Conservation (phyloP, 805 yeast species). For the Komagataella phaffii region DNA sequence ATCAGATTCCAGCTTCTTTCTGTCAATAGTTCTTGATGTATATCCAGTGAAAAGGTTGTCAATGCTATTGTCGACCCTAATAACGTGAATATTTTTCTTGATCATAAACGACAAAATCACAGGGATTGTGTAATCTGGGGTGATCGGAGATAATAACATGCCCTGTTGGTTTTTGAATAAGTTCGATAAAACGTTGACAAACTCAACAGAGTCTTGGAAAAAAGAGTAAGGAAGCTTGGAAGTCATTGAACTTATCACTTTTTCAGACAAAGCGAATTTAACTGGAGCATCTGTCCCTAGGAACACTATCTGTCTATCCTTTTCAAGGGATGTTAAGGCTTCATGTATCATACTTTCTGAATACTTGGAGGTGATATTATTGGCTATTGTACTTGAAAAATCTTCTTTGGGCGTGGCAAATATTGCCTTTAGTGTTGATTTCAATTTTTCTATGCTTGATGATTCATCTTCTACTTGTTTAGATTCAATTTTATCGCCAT, state of each 20-base stretch:
- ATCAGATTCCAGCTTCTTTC: conserved; percentile 53
- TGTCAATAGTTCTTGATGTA: conserved; percentile 63
- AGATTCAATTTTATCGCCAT: background rate
- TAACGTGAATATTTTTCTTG: conserved; percentile 23
- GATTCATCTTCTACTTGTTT: conserved; percentile 5
- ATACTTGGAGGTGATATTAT: conserved; percentile 26
- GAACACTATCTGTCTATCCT: conserved; percentile 40
- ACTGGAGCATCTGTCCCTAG: conserved; percentile 34
- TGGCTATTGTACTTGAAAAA: conserved; percentile 33
- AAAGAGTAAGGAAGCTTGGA: conserved; percentile 24
- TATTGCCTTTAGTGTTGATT: conserved; percentile 36
- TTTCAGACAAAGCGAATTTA: conserved; percentile 45
- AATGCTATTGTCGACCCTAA: conserved; percentile 42
- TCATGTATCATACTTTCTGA: conserved; percentile 32
- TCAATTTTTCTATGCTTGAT: conserved; percentile 18
- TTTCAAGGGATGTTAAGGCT: conserved; percentile 38
- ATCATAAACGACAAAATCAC: conserved; percentile 43
- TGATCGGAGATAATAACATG: conserved; percentile 35
- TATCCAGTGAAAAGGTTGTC: conserved; percentile 44
- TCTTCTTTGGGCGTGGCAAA: conserved; percentile 38
- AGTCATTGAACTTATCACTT: conserved; percentile 24
- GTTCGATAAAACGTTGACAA: conserved; percentile 27
- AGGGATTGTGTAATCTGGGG: conserved; percentile 51
- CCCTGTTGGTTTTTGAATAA: conserved; percentile 37
- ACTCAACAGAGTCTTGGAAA: conserved; percentile 30